phyloP scores from a whole-genome alignment of 345 rosid genomes.

The Boechera divaricarpa region DNA sequence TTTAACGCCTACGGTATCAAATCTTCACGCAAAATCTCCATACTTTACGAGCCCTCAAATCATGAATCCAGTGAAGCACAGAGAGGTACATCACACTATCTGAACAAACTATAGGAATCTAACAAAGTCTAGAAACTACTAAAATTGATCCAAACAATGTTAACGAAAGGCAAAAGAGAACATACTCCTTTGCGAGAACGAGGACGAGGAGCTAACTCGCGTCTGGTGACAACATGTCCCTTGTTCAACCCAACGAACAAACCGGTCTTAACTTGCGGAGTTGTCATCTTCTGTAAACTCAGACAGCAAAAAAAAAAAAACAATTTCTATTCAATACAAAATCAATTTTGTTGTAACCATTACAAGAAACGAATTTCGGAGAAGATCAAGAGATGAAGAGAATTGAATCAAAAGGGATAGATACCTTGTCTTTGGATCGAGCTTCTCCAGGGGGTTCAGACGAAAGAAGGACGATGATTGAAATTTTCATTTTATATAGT shows the following conservation, averaged over 20 bases:
- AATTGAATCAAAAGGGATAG: neutral
- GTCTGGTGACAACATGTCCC: slow-evolving; percentile 49
- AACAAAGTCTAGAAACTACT: neutral
- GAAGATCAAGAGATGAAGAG: neutral
- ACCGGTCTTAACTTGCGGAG: slow-evolving; percentile 42
- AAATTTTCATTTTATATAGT: neutral
- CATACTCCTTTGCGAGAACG: slow-evolving; percentile 49
- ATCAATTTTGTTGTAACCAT: neutral
- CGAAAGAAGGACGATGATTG: neutral
- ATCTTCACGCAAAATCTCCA: neutral
- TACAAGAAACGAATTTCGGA: neutral
- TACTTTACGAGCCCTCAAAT: neutral
- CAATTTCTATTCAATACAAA: neutral
- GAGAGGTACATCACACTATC: neutral
- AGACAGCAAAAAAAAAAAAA: neutral
- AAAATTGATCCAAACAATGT: neutral
- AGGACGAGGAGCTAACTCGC: slow-evolving; percentile 48
- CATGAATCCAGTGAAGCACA: neutral
- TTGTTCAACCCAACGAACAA: slow-evolving; percentile 53
- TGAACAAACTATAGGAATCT: neutral
- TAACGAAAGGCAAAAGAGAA: neutral
- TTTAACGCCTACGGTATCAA: neutral
- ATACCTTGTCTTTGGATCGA: slow-evolving; percentile 15
- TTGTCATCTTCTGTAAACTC: slow-evolving; percentile 36
- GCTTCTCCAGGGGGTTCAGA: slow-evolving; percentile 14